Conservation (phyloP, 2,329 filamentous ascomycete genomes). For the Cercospora sp. region DNA sequence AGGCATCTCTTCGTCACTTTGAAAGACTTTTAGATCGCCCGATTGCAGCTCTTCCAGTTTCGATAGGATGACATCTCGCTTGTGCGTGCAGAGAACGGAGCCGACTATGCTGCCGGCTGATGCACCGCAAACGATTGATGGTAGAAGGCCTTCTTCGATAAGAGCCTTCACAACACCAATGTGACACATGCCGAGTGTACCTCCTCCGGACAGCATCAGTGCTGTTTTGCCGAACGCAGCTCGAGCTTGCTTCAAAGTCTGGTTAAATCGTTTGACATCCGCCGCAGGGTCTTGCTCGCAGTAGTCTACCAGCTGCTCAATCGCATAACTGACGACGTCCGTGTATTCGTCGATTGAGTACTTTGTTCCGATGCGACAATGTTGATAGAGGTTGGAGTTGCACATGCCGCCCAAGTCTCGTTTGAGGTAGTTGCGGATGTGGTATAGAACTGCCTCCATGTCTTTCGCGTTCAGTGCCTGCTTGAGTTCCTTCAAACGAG, state of each 20-base stretch:
- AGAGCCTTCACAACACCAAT: slow-evolving; percentile 29
- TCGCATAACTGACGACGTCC: slow-evolving; percentile 30
- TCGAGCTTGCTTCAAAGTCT: slow-evolving; percentile 25
- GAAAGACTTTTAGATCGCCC: slow-evolving; percentile 29
- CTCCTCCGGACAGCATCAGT: slow-evolving; percentile 30
- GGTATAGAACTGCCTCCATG: slow-evolving; percentile 24
- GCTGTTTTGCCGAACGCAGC: slow-evolving; percentile 28
- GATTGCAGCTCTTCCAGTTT: slow-evolving; percentile 26
- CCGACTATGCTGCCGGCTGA: slow-evolving; percentile 31
- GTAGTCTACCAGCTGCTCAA: slow-evolving; percentile 24
- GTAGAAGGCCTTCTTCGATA: slow-evolving; percentile 22
- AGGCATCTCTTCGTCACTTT: slow-evolving; percentile 24
- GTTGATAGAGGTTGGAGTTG: slow-evolving; percentile 26
- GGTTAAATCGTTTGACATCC: slow-evolving; percentile 20
- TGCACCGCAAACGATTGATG: slow-evolving; percentile 28
- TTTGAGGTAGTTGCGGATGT: slow-evolving; percentile 27
- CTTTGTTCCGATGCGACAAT: slow-evolving; percentile 27
- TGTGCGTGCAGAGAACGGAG: slow-evolving; percentile 29
- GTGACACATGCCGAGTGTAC: slow-evolving; percentile 31
- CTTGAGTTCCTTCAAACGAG: slow-evolving; percentile 26
- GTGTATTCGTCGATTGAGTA: slow-evolving; percentile 29
- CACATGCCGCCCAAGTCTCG: slow-evolving; percentile 30
- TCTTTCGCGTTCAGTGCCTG: slow-evolving; percentile 22
- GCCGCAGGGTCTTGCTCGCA: slow-evolving; percentile 21
- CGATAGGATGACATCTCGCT: slow-evolving; percentile 19